Base-by-base conservation (phyloP, 768 basidiomycete genomes). In the Boletus sp. region DNA sequence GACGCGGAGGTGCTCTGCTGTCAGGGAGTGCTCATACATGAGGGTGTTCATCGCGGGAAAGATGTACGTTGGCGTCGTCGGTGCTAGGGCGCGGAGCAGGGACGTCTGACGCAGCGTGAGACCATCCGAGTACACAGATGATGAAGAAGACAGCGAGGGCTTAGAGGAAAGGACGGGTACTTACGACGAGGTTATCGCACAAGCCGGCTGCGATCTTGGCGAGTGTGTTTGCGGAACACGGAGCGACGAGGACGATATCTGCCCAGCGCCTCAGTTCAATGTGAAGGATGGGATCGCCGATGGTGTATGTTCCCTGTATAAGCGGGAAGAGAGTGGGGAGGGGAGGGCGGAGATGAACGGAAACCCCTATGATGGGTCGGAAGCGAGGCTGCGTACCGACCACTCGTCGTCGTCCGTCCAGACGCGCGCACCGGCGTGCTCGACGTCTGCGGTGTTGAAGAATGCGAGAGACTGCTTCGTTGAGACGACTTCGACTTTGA, bases 31-130 rank as follows among this genome's bases (percentile, higher is more conserved):
- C 55, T 90, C 84, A 66, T 91, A 98, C 96, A 99, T 99, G 60
- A 92, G 77, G 4, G 97, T 98, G 70, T 99, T 99, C 96, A 98
- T 99, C 0, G 96, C 97, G 2, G 96, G 96, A 66, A 95, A 98
- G 35, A 98, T 72, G 64, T 88, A 93, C 7, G 92, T 93, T 7
- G 90, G 89, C 0, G 92, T 97, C 7, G 81, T 78, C 0, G 94
- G 90, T 3, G 89, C 77, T 0, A 96, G 75, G 0, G 93, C 95
- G 21, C 93, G 84, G 56, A 97, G 80, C 4, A 97, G 79, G 14
- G 93, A 88, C 11, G 84, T 87, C 87, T 88, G 58, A 32, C 23
- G 19, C 19, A 47, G 5, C 13, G 33, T 11, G 6, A 3, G 29
- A 23, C 19, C 25, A 11, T 15, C 32, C 45, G 15, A 23, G 21